Base-by-base conservation (phyloP, 768 basidiomycete genomes). In the Neoboletus magnificus region DNA sequence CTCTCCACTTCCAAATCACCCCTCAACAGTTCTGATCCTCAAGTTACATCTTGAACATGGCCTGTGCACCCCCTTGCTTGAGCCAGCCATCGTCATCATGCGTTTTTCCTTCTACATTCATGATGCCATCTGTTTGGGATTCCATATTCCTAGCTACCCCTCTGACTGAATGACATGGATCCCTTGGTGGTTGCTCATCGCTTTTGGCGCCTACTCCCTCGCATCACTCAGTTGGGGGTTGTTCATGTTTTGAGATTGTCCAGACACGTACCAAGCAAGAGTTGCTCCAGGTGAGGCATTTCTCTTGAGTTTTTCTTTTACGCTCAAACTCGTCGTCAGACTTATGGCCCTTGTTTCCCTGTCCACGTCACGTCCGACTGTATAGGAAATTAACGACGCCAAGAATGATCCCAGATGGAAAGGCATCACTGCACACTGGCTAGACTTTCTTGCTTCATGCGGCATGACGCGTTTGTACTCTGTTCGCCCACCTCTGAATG, bases 141-240 rank as follows among this genome's bases (percentile, higher is more conserved):
- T 8, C 11, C 18, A 1, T n/a, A 12, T 13, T 13, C 12, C 12
- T 12, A 33, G 16, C 41, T 42, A 7, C 23, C 33, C 13, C 11
- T 42, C 9, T 4, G 25, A 29, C 10, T 11, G 5, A 18, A 29
- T 29, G 11, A 25, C n/a, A 12, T 20, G 91, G 90, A 69, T 91
- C 30, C 89, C 90, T 3, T 93, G 87, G 86, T 91, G 89, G 89
- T 64, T 89, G 10, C 79, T 92, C 15, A 85, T 92, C 2, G 76
- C 85, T 2, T 90, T 90, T 59, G 91, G 91, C 13, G 83, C 89
- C 1, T 91, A 89, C 67, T 86, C 86, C 18, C 79, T 92, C 12
- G 83, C 83, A 73, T 87, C 85, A 11, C 81, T 92, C 20, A 89
- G 91, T 11, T 82, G 82, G 79, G 90, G 89, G 3, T 65, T 91